Conservation (phyloP, 2,329 filamentous ascomycete species). For the Sclerotiophoma versabilis region DNA sequence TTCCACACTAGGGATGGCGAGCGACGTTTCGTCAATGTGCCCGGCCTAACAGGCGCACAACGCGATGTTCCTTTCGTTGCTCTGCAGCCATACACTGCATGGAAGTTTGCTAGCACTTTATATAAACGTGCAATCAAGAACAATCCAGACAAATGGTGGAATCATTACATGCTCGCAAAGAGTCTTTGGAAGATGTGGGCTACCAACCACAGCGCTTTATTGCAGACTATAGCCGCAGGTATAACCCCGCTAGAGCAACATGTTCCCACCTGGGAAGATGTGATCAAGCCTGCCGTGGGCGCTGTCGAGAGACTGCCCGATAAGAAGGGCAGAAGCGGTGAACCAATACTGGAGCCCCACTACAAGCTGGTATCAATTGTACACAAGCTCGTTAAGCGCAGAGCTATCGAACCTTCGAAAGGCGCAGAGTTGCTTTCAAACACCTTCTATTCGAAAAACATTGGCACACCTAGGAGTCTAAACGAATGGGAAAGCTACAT, state of each 20-base stretch:
- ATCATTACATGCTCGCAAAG: constrained; percentile 74
- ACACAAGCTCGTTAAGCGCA: constrained; percentile 75
- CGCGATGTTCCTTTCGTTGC: constrained; percentile 64
- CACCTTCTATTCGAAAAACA: constrained; percentile 63
- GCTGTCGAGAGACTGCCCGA: constrained; percentile 69
- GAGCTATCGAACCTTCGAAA: constrained; percentile 54
- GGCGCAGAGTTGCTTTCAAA: constrained; percentile 59
- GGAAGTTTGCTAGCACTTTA: constrained; percentile 69
- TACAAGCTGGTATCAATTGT: constrained; percentile 86
- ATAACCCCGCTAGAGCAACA: constrained; percentile 30
- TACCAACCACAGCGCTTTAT: constrained; percentile 50
- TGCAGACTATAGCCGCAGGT: constrained; percentile 40
- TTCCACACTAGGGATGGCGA: constrained; percentile 67
- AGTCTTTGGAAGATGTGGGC: constrained; percentile 75
- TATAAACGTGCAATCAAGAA: constrained; percentile 66
- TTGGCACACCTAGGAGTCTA: constrained; percentile 57
- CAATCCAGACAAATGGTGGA: constrained; percentile 69
- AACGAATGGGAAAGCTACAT: constrained; percentile 68
- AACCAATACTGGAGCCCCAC: constrained; percentile 88
- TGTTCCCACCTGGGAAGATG: constrained; percentile 50
- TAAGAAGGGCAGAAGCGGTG: constrained; percentile 67
- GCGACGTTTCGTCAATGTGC: constrained; percentile 66
- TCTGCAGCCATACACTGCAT: constrained; percentile 66
- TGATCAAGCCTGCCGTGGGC: constrained; percentile 64
- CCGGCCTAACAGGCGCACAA: constrained; percentile 59